These are phyloP conservation scores for Yamadazyma jaroonii DNA, from an alignment of 1,139 yeast genomes.

Conservation along the genomic window DNA sequence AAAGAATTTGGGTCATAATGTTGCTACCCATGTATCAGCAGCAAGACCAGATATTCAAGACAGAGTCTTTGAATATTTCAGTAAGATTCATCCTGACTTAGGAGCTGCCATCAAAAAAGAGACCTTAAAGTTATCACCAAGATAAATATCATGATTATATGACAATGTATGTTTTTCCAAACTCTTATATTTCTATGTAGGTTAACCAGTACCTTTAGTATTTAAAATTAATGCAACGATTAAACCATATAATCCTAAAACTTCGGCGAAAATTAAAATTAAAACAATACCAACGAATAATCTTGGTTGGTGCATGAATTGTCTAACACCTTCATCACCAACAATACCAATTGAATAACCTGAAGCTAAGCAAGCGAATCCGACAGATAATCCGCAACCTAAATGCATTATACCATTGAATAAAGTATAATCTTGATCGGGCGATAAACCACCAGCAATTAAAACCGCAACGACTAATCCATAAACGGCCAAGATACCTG, in stretches of 20 bases:
- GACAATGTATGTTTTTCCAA: not conserved
- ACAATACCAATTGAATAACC: constrained; percentile 98
- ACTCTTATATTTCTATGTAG: not conserved
- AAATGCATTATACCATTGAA: constrained; percentile 97
- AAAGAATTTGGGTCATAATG: constrained; percentile 76
- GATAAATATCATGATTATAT: constrained; percentile 21
- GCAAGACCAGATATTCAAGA: constrained; percentile 79
- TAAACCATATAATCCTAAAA: constrained; percentile 94
- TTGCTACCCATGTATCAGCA: constrained; percentile 67
- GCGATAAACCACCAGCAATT: constrained; percentile 89
- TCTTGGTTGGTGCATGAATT: constrained; percentile 94
- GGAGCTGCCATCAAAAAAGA: constrained; percentile 61
- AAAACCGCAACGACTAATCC: constrained; percentile 95
- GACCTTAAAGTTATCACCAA: constrained; percentile 53
- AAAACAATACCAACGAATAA: constrained; percentile 96
- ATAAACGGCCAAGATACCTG: constrained; percentile 95
- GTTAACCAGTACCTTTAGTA: constrained; percentile 58
- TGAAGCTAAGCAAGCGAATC: constrained; percentile 94
- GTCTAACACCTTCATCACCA: constrained; percentile 98
- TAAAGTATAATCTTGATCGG: constrained; percentile 71
- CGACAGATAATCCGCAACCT: constrained; percentile 93
- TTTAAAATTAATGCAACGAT: constrained; percentile 88
- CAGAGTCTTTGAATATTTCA: constrained; percentile 71
- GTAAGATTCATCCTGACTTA: constrained; percentile 62
- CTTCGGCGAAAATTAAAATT: constrained; percentile 98